Base-by-base conservation (phyloP, 441 rosid species). In the Theobroma grandiflorum region DNA sequence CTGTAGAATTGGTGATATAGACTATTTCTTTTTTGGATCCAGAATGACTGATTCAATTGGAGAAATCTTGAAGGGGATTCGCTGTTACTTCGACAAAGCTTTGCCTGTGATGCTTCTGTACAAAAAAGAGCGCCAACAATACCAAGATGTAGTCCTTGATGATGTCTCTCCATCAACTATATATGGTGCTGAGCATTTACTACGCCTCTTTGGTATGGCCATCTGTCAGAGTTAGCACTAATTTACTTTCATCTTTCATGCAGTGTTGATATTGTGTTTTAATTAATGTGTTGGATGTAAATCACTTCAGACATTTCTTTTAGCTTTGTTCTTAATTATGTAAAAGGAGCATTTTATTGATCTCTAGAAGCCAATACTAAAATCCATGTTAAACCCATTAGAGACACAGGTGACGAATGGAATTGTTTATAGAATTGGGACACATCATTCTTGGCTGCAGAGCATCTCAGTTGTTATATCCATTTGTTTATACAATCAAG, bases 171-270 rank as follows among this genome's bases (percentile, higher is more conserved):
- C 99, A 8, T 94, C 99, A 55, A 87, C 98, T 64, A 87, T 97
- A 66, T 97, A 97, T 72, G 99, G 99, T 61, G 99, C 99, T 67
- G 99, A 97, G 83, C 99, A 95, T 92, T 86, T 97, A 45, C 90
- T 97, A 70, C 97, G 99, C 78, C 97, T 97, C 62, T 97, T 94
- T 84, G 99, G 99, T 97, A 92, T 55, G 86, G 14, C 71, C 18
- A 70, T 59, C 18, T 11, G 65, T 61, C n/a, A 59, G 49, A 38
- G 18, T 40, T 9, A 3, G 42, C 37, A 71, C 8, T 50, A 49
- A 8, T 50, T 71, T 71, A 7, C 43, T 50, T 50, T 33, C 75
- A 15, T 71, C 45, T 33, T 50, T 16, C 9, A 49, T 26, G 8
- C 15, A 15, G 20, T 70, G 37, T 70, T 49, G 74, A 50, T 22